Conservation (phyloP, 192 early-diverging fungal species). For the Coemansia sp. region DNA sequence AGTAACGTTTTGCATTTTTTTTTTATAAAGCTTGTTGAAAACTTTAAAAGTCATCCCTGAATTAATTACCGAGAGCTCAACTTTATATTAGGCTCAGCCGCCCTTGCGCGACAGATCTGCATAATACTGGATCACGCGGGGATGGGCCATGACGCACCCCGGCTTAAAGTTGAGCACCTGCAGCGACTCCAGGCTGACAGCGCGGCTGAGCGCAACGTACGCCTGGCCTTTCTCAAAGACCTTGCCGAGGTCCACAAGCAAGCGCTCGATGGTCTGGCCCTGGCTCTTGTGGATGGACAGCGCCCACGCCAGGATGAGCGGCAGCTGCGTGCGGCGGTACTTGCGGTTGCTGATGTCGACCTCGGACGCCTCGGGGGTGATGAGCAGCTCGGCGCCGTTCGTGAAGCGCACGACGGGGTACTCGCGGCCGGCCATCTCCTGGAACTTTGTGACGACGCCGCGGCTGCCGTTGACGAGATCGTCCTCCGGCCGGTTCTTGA, state of each 20-base stretch:
- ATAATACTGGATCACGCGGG: conserved; percentile 69
- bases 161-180: conserved; percentile 70
- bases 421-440: conserved; percentile 23
- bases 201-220: conserved; percentile 82
- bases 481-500: conserved; percentile 66
- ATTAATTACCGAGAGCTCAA: too few relatives aligned
- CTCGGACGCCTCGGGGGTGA: conserved; percentile 56
- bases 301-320: conserved; percentile 82
- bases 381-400: conserved; percentile 46
- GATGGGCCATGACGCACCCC: conserved; percentile 68
- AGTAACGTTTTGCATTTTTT: conserved; percentile 3
- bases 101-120: conserved; percentile 40
- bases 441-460: conserved; percentile 57
- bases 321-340: conserved; percentile 57
- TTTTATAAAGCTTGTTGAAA: background rate
- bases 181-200: conserved; percentile 64
- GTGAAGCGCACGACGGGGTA: conserved; percentile 51
- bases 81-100: too few relatives aligned
- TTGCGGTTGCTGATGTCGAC: conserved; percentile 51
- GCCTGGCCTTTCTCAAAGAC: conserved; percentile 85
- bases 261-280: conserved; percentile 78
- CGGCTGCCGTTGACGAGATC: conserved; percentile 79
- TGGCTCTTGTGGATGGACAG: conserved; percentile 87
- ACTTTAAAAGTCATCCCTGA: background rate
- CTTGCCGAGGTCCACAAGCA: conserved; percentile 69